Evolutionary conservation across 495 filamentous ascomycete species (phyloP).

Genomic region (Penicillium fimorum): DNA sequence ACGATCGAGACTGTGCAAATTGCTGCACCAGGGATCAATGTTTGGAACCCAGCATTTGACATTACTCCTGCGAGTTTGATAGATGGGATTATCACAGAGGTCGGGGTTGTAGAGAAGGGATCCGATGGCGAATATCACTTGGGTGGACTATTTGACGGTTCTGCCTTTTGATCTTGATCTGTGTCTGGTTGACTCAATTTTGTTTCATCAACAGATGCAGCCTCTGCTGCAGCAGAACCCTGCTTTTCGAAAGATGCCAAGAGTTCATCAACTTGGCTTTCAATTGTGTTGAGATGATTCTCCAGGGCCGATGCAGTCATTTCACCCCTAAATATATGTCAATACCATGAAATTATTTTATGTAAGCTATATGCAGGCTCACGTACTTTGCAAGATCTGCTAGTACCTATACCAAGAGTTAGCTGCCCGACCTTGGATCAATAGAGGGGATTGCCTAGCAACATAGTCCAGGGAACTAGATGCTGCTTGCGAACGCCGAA

Average conservation of each 20-base stretch:
- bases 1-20: conserved; percentile 70
- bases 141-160: conserved; percentile 46
- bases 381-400: conserved; percentile 39
- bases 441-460: neutral
- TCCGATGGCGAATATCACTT: conserved; percentile 75
- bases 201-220: neutral
- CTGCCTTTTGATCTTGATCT: conserved; percentile 13
- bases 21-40: conserved; percentile 74
- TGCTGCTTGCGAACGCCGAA: neutral
- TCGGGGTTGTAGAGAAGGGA: conserved; percentile 78
- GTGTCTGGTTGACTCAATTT: conserved; percentile 13
- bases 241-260: conserved; percentile 46
- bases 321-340: conserved; percentile 48
- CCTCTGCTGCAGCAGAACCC: neutral
- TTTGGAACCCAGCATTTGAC: conserved; percentile 98
- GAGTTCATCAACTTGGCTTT: conserved; percentile 58
- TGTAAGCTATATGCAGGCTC: neutral
- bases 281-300: conserved; percentile 50
- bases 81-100: conserved; percentile 91
- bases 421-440: neutral
- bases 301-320: conserved; percentile 56
- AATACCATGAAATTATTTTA: conserved; percentile 5
- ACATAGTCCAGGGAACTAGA: neutral
- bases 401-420: conserved; percentile 27
- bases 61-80: conserved; percentile 84